phyloP scores from a whole-genome alignment of 2,329 filamentous ascomycete genomes.

The Paecilomyces formosus region DNA sequence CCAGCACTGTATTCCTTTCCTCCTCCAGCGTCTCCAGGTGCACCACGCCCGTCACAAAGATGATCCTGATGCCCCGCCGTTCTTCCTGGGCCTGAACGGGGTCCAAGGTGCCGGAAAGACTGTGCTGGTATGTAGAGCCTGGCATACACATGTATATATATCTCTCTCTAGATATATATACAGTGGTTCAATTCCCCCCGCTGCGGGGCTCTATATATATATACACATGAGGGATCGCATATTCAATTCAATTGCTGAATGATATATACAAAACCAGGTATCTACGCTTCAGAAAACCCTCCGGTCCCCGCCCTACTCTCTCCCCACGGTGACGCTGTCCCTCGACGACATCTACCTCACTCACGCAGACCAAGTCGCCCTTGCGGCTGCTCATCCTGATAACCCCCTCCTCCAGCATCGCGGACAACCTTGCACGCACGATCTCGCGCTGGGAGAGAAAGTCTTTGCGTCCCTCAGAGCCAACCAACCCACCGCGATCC shows the following conservation, averaged over 20 bases:
- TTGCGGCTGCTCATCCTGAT: constrained; percentile 57
- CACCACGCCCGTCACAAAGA: constrained; percentile 39
- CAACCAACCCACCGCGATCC: constrained; percentile 53
- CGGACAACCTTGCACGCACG: constrained; percentile 79
- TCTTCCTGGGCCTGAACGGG: constrained; percentile 83
- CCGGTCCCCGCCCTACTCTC: constrained; percentile 47
- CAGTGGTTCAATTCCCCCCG: too few species aligned
- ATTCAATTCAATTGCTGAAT: not conserved
- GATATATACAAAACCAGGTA: constrained; percentile 34
- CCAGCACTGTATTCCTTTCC: constrained; percentile 69
- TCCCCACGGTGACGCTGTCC: constrained; percentile 64
- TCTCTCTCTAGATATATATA: too few species aligned
- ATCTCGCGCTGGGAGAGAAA: constrained; percentile 55
- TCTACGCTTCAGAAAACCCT: constrained; percentile 57
- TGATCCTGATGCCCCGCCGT: constrained; percentile 48
- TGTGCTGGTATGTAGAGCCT: constrained; percentile 55
- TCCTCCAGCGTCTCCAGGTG: constrained; percentile 51
- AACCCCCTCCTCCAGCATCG: constrained; percentile 75
- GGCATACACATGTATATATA: not conserved
- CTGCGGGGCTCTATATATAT: too few species aligned
- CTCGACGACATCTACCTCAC: constrained; percentile 87
- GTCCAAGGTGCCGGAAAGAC: constrained; percentile 92
- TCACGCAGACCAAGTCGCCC: constrained; percentile 58
- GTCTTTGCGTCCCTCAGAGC: constrained; percentile 56
- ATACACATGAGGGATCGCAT: not conserved